A percentile compares a stretch with the other conserved stretches of the same genome.
Conservation (phyloP, 768 basidiomycete species). For the Lactarius tabidus region DNA sequence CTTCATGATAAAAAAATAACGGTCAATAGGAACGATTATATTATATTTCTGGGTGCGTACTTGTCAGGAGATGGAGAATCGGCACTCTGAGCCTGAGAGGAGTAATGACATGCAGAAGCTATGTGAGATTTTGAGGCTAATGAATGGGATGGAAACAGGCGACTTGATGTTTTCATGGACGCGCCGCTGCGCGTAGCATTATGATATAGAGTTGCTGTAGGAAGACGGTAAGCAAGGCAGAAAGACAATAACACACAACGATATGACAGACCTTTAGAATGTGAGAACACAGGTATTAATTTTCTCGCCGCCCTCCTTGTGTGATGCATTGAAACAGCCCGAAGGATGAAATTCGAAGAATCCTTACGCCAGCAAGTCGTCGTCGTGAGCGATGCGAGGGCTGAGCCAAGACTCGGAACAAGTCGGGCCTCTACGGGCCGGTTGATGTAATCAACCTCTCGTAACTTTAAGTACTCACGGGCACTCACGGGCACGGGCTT, state of each 20-base stretch:
- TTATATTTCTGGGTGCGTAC: slow-evolving; percentile 6
- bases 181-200: background rate
- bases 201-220: background rate
- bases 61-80: slow-evolving; percentile 11
- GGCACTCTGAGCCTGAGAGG: slow-evolving; percentile 5
- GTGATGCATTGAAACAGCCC: background rate
- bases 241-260: background rate
- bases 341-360: background rate
- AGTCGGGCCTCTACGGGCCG: background rate
- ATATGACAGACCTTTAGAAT: slow-evolving; percentile 1
- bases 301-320: background rate
- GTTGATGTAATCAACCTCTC: background rate
- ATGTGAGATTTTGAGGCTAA: background rate
- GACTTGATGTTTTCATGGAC: background rate
- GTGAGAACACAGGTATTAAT: background rate
- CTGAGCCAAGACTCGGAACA: background rate
- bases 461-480: too few species aligned
- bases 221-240: background rate
- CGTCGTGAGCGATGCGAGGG: too few species aligned
- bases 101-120: background rate
- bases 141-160: background rate
- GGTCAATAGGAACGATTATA: background rate
- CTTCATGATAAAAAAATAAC: background rate
- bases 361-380: background rate
- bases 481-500: too few species aligned